Base-by-base conservation (phyloP, 805 yeast genomes). In the Zygosaccharomyces lentus region DNA sequence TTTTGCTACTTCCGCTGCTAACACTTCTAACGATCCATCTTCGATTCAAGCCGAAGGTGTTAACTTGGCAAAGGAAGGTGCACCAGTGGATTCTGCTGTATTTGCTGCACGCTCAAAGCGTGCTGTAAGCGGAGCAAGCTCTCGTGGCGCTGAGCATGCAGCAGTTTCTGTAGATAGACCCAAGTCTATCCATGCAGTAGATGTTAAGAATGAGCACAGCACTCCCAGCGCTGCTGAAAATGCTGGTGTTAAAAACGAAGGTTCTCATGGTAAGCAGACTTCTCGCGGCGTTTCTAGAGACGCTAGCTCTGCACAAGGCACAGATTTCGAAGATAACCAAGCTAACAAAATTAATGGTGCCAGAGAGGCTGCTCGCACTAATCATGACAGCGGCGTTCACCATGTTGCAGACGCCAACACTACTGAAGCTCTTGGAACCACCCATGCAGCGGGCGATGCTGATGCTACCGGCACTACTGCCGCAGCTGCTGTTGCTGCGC, bases 11-110 rank as follows among this genome's bases (percentile, higher is more conserved):
- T 27, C 41, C 23, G 41, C 9, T 27, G 34, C 25, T 23, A 27
- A 38, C 26, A 23, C 16, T 27, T 19, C 41, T 13, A 26, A 26
- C 6, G 34, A 38, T 9, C 41, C 34, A 7, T 26, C 41, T 27
- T 6, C 41, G 12, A 23, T 25, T 38, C 34, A 32, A 17, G 25
- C 19, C 13, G 41, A 38, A 27, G 34, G n/a, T 10, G 34, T 30
- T 23, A 38, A 38, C 15, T 26, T 27, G 16, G 34, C 32, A 8
- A 23, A 38, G 13, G 21, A 38, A 17, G 41, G 26, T 26, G 41
- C 41, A 9, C 41, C 41, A 17, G 34, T 38, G 4, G 41, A 15
- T 9, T 38, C 41, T 27, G 25, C 41, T 6, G 34, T 8, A 26
- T 37, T 29, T 23, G 21, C 32, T n/a, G 30, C 19, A 13, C 23